These are phyloP conservation scores for Hyaloscypha variabilis DNA, from an alignment of 495 filamentous ascomycete species.

Conservation along the genomic window DNA sequence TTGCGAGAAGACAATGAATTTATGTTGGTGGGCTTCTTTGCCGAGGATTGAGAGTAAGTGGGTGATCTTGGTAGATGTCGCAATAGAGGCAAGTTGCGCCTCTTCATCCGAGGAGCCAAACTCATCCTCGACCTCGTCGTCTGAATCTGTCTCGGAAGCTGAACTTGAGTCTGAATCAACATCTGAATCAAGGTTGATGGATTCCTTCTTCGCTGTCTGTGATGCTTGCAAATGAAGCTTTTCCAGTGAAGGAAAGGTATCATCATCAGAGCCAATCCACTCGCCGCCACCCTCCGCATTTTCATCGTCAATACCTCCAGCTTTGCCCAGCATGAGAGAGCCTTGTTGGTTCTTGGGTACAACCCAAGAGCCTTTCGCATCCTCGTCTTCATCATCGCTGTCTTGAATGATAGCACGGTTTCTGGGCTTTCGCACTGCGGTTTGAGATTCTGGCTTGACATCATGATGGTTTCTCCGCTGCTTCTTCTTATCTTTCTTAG, in stretches of 20 bases:
- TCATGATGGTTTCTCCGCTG: conserved; percentile 36
- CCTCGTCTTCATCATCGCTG: conserved; percentile 47
- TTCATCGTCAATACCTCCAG: conserved; percentile 82
- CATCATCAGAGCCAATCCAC: conserved; percentile 69
- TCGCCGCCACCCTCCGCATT: conserved; percentile 85
- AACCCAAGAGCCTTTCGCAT: conserved; percentile 78
- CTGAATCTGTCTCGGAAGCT: conserved; percentile 31
- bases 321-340: conserved; percentile 65
- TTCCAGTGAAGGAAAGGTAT: conserved; percentile 38
- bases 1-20: conserved; percentile 97
- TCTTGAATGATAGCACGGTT: conserved; percentile 42
- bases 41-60: conserved; percentile 79
- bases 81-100: conserved; percentile 34
- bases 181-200: conserved; percentile 6
- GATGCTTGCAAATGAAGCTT: conserved; percentile 16
- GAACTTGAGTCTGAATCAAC: conserved; percentile 21
- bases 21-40: conserved; percentile 75
- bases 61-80: conserved; percentile 88
- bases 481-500: conserved; percentile 31
- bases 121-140: conserved; percentile 39
- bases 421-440: conserved; percentile 30
- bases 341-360: conserved; percentile 65
- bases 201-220: conserved; percentile 19
- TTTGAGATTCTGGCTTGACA: conserved; percentile 34
- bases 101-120: conserved; percentile 46